Conservation (phyloP, 1,284 basidiomycete species). For the Xerocomus amazonicus region DNA sequence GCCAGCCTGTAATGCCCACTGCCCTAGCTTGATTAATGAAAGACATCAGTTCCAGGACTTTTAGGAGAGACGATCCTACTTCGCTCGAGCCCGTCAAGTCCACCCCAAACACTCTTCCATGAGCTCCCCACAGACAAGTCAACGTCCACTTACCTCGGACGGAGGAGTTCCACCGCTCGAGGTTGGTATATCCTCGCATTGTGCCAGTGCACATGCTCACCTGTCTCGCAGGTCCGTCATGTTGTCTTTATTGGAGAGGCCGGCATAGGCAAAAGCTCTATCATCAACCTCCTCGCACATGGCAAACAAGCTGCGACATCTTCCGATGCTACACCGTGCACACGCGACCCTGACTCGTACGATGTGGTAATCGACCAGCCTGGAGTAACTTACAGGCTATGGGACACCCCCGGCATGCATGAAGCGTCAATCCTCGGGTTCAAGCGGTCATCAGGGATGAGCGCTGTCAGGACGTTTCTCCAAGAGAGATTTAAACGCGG, state of each 20-base stretch:
- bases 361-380: constrained; percentile 9
- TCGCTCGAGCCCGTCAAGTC: not conserved
- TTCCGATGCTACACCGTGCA: constrained; percentile 20
- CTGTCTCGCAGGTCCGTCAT: constrained; percentile 16
- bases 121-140: no score
- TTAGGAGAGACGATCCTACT: not conserved
- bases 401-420: constrained; percentile 33
- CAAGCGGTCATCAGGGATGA: not conserved
- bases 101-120: not conserved
- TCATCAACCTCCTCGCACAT: constrained; percentile 27
- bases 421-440: constrained; percentile 11
- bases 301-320: constrained; percentile 8
- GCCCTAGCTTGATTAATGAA: not conserved
- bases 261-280: constrained; percentile 26
- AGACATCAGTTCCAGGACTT: no score
- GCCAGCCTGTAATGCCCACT: not conserved
- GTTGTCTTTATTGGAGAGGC: constrained; percentile 30
- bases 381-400: constrained; percentile 15
- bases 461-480: constrained; percentile 17
- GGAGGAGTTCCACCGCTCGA: no score
- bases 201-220: constrained; percentile 1
- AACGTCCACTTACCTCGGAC: no score
- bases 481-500: not conserved
- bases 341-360: constrained; percentile 11
- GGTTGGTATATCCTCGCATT: not conserved